Conservation (phyloP, 2,329 filamentous ascomycete species). For the Corinectria fuckeliana region DNA sequence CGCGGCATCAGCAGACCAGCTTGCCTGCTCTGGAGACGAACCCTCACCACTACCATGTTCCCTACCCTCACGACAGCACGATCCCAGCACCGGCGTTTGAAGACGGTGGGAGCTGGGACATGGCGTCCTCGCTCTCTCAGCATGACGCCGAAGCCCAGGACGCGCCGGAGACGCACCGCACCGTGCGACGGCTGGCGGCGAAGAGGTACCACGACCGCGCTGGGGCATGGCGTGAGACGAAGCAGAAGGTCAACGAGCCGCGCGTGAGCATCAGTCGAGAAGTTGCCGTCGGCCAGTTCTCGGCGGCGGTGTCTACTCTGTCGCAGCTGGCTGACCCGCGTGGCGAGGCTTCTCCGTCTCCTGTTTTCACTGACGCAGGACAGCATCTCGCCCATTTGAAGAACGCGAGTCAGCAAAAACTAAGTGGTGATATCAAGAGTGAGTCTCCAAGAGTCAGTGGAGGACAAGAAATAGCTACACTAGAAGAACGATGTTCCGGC, state of each 20-base stretch:
- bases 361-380: constrained; percentile 10
- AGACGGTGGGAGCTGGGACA: neutral
- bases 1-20: constrained; percentile 18
- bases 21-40: constrained; percentile 19
- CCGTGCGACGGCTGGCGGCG: neutral
- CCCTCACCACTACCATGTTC: constrained; percentile 22
- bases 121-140: neutral
- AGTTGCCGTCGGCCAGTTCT: constrained; percentile 21
- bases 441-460: neutral
- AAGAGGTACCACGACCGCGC: constrained; percentile 21
- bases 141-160: neutral
- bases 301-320: constrained; percentile 11
- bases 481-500: neutral
- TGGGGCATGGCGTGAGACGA: constrained; percentile 25
- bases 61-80: constrained; percentile 28
- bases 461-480: neutral
- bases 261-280: constrained; percentile 25
- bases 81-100: constrained; percentile 25
- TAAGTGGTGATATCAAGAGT: neutral
- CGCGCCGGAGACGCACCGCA: neutral
- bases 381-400: constrained; percentile 4
- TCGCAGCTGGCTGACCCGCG: neutral
- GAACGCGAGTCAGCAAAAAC: neutral
- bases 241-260: constrained; percentile 17
- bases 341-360: neutral